Base-by-base conservation (phyloP, 2,329 filamentous ascomycete species). In the Xylariaceae sp. region DNA sequence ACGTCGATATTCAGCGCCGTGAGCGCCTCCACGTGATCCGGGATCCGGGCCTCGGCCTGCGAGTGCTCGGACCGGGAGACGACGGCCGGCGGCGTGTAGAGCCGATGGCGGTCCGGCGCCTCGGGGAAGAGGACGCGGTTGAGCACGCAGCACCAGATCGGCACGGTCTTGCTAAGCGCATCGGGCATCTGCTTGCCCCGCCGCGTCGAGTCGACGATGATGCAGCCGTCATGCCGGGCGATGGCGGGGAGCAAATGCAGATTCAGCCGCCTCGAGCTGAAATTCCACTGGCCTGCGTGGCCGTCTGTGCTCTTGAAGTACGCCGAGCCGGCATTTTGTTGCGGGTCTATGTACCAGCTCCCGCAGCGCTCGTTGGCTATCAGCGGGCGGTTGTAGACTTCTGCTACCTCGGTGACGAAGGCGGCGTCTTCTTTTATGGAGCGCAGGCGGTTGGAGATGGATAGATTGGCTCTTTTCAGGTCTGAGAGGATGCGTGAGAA, bases 301-400 rank as follows among this genome's bases (percentile, higher is more conserved):
- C 94, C 94, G 72, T 99, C 94, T 1, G 94, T 99, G 72, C 89
- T 95, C 77, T 99, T 99, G 74, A 97, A 99, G 72, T 97, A 99
- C 30, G 87, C 89, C 60, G 88, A 91, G 30, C 82, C 88, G 1
- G 68, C 72, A 71, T 92, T 94, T 22, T 66, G 65, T 7, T 70
- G 70, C 0, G 86, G 86, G 32, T 76, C 72, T 22, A 97, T 87
- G 69, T 97, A 97, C 94, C 94, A 99, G 71, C 89, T 92, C 0
- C 94, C 94, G 69, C 94, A 97, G 55, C 94, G 82, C 75, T 97
- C 92, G 67, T 99, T 99, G 29, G 92, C 91, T 13, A 97, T 77
- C 1, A 97, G 75, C 0, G 91, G 90, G 1, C 92, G 75, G 2
- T 65, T 62, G 53, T 77, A 83, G 0, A 78, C 75, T 1, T 70